These are phyloP conservation scores for Cystobasidium sp. DNA, from an alignment of 1,284 basidiomycete species.

Conservation along the genomic window DNA sequence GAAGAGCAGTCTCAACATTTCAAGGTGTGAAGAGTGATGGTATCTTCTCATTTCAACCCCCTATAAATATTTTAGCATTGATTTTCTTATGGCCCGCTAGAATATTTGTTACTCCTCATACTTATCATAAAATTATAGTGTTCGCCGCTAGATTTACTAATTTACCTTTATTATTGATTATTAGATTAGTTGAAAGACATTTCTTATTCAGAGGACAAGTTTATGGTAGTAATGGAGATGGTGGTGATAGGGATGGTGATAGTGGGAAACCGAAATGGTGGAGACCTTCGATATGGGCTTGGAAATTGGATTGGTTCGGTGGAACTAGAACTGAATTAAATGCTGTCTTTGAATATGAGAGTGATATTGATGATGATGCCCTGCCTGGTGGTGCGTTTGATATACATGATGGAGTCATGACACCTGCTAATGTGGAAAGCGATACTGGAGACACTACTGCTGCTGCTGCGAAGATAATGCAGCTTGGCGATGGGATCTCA, in stretches of 20 bases:
- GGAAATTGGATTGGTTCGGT: constrained; percentile 7
- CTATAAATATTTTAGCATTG: constrained; percentile 52
- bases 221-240: background rate
- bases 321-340: constrained; percentile 26
- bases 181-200: constrained; percentile 32
- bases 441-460: background rate
- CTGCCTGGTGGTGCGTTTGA: constrained; percentile 35
- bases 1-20: constrained; percentile 81
- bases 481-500: background rate
- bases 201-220: constrained; percentile 27
- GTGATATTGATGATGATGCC: constrained; percentile 40
- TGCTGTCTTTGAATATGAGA: constrained; percentile 39
- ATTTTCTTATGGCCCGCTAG: constrained; percentile 49
- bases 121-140: constrained; percentile 50
- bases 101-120: constrained; percentile 48
- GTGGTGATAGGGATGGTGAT: background rate
- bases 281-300: constrained; percentile 23
- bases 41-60: constrained; percentile 52
- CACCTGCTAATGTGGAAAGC: constrained; percentile 6
- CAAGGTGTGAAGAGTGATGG: constrained; percentile 64
- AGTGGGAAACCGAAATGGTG: constrained; percentile 4
- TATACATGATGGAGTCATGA: constrained; percentile 39
- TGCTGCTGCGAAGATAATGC: background rate
- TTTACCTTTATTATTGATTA: constrained; percentile 35
- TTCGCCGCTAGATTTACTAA: constrained; percentile 36